Evolutionary conservation across 768 basidiomycete species (phyloP).

Genomic region (Naganishia friedmannii): DNA sequence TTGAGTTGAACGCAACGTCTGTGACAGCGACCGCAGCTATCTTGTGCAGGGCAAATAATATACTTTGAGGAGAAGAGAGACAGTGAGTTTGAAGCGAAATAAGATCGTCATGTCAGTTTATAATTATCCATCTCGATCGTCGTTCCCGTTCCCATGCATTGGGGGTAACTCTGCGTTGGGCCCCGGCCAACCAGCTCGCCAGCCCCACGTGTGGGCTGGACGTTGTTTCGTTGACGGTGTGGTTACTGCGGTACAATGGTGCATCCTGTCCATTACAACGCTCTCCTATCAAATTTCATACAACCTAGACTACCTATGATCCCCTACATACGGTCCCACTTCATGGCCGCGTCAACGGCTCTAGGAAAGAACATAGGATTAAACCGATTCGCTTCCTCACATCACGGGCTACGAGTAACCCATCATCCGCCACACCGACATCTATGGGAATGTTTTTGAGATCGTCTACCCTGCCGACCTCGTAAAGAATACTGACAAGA

Average conservation of each 20-base stretch:
- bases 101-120: no score
- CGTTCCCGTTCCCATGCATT: no score
- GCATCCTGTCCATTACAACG: no score
- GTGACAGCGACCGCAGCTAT: no score
- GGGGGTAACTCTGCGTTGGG: no score
- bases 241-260: background rate
- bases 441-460: conserved; percentile 50
- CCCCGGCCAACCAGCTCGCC: no score
- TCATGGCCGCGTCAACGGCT: conserved; percentile 35
- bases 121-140: no score
- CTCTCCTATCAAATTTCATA: background rate
- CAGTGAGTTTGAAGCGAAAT: no score
- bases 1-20: background rate
- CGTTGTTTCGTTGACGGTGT: no score
- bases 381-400: conserved; percentile 46
- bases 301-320: background rate
- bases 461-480: conserved; percentile 52
- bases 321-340: background rate
- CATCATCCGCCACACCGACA: conserved; percentile 51
- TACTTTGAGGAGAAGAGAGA: no score
- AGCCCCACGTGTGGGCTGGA: no score
- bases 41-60: no score
- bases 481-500: conserved; percentile 45
- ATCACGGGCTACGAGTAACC: conserved; percentile 44
- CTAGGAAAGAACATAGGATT: conserved; percentile 51